Evolutionary conservation across 495 filamentous ascomycete genomes (phyloP), one percentile per base, ranked within the genome.

Genomic region (Aspergillus nanangensis): DNA sequence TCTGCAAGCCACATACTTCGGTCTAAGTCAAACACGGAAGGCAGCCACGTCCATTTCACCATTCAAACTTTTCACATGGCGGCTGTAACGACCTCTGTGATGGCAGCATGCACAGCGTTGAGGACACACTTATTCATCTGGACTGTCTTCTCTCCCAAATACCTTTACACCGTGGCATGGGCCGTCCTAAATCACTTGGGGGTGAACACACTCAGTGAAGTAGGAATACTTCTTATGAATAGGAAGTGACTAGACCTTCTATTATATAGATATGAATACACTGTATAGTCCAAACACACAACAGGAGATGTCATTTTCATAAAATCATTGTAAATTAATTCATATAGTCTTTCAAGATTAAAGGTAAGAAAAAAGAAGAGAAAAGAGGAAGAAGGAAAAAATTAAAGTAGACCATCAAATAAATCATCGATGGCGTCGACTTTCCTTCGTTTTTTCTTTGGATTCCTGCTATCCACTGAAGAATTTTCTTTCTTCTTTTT

Each of bases 61-160:
- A 41, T 84, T 44, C 54, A 87, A 56, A 93, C 88, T 14, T 63
- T 84, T 18, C 91, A 89, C 52, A 61, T 74, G 24, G 71, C 83
- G 5, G 62, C 66, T 3, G 75, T 75, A 18, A 62, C 86, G 43
- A 62, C 80, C 14, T 84, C 79, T 24, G 87, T 96, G 8, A 96
- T 96, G 90, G 80, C 75, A 20, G 89, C 94, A 22, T 99, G 94
- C 60, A 88, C 88, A 47, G 68, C 76, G 9, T 58, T 97, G 57
- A 73, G 93, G 55, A 86, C 84, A 34, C 94, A 99, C 73, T 67
- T 99, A 50, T 99, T 99, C 66, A 88, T 99, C 44, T 99, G 94
- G 94, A 97, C 90, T 0, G 94, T 99, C 22, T 99, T 99, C 65
- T 90, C 85, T 41, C 94, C 94, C 3, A 99, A 97, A 65, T 99